Conservation (phyloP, 2,329 filamentous ascomycete species). For the Pestalotiopsis sp. region DNA sequence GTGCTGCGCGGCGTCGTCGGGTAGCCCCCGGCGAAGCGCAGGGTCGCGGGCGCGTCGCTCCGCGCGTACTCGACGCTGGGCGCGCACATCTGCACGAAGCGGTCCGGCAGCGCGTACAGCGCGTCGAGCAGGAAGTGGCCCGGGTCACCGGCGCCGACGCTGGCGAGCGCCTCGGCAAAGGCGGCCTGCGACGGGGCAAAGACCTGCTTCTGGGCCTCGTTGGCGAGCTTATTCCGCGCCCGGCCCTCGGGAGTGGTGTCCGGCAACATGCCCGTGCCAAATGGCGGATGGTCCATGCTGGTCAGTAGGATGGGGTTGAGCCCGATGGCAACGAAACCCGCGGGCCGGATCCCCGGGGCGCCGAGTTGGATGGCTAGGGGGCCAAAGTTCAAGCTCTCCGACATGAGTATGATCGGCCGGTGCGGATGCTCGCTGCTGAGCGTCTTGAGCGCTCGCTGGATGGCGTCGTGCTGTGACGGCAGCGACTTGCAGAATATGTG, state of each 20-base stretch:
- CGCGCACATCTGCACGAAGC: conserved; percentile 39
- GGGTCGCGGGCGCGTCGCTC: conserved; percentile 37
- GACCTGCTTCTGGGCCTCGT: conserved; percentile 14
- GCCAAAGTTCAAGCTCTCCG: conserved; percentile 13
- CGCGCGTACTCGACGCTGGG: conserved; percentile 42
- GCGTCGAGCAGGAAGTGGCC: conserved; percentile 1
- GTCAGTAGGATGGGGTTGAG: conserved; percentile 34
- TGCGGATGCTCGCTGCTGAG: conserved; percentile 8
- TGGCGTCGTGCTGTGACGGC: conserved; percentile 16
- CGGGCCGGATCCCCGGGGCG: conserved; percentile 12
- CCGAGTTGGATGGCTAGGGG: conserved; percentile 5
- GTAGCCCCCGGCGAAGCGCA: conserved; percentile 47
- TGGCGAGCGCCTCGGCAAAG: conserved; percentile 8
- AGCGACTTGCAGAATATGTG: conserved; percentile 17
- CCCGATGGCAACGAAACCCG: conserved; percentile 25
- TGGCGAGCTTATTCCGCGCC: conserved; percentile 24
- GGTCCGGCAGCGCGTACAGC: conserved; percentile 27
- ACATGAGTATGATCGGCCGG: conserved; percentile 13
- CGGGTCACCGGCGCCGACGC: not conserved
- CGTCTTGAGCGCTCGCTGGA: conserved; percentile 11
- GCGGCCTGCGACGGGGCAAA: conserved; percentile 11
- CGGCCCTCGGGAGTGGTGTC: conserved; percentile 31
- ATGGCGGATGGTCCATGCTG: conserved; percentile 35
- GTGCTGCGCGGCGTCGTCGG: conserved; percentile 31
- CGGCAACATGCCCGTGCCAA: conserved; percentile 32